Base-by-base conservation (phyloP, 495 filamentous ascomycete genomes). In the Poronia punctata region DNA sequence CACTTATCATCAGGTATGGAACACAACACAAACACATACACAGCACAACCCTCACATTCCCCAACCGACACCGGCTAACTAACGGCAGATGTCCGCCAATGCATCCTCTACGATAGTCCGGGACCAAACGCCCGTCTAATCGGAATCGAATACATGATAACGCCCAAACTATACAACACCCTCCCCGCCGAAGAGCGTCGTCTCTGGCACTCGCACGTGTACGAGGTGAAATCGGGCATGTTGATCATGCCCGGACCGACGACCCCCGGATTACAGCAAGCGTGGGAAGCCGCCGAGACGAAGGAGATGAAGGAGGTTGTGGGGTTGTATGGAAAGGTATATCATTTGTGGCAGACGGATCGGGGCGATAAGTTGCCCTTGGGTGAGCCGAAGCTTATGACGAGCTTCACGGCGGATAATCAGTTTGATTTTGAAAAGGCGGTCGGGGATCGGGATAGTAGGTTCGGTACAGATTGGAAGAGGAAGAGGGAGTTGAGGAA, bases 141-240 rank as follows among this genome's bases (percentile, higher is more conserved):
- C 45, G 88, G 88, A 25, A 70, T 95, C 47, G 90, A 96, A 62
- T 95, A 95, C 69, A 92, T 96, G 88, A 83, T 95, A 53, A 77
- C 78, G 3, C 77, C 79, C 0, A 61, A 64, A 3, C 66, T 94
- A 2, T 95, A 79, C 67, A 60, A 67, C 7, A 79, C 74, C 0
- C 77, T 96, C 0, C 66, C 74, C 5, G 4, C 54, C 0, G 70
- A 75, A 7, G 89, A 95, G 61, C 75, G 79, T 9, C 69, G 72
- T 42, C 73, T 86, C 12, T 93, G 85, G 84, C 85, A 90, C 59
- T 74, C 70, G 18, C 85, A 92, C 54, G 84, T 84, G 20, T 94
- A 82, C 59, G 88, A 95, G 52, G 86, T 94, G 7, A 92, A 92
- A 50, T 80, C 75, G 20, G 87, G 88, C 0, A 83, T 88, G 81